These are phyloP conservation scores for Capronia americana DNA, from an alignment of 2,329 filamentous ascomycete species.

Conservation along the genomic window DNA sequence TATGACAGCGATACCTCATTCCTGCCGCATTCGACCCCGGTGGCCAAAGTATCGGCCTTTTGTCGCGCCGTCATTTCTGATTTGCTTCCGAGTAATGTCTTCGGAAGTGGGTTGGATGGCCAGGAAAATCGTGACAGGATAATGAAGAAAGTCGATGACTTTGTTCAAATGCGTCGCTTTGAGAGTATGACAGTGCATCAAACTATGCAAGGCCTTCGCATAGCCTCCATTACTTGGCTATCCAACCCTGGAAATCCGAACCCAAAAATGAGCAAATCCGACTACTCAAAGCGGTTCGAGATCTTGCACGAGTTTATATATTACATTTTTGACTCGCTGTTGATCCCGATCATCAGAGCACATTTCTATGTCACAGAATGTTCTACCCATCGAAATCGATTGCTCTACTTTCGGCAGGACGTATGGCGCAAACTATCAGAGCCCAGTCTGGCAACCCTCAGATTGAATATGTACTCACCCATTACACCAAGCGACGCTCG, in stretches of 20 bases:
- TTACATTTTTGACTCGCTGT: slow-evolving; percentile 87
- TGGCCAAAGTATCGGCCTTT: slow-evolving; percentile 78
- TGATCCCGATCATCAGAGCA: slow-evolving; percentile 83
- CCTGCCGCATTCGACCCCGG: slow-evolving; percentile 62
- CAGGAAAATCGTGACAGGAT: slow-evolving; percentile 67
- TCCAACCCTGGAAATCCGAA: slow-evolving; percentile 54
- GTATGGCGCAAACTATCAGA: slow-evolving; percentile 80
- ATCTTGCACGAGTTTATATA: slow-evolving; percentile 86
- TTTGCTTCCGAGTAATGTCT: slow-evolving; percentile 76
- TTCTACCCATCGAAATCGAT: slow-evolving; percentile 74
- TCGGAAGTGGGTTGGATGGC: slow-evolving; percentile 65
- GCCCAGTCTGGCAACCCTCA: slow-evolving; percentile 72
- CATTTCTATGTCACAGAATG: slow-evolving; percentile 97
- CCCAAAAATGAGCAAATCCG: slow-evolving; percentile 70
- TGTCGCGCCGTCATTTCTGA: slow-evolving; percentile 76
- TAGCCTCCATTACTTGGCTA: slow-evolving; percentile 76
- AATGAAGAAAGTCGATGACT: slow-evolving; percentile 74
- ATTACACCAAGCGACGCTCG: slow-evolving; percentile 65
- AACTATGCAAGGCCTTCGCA: slow-evolving; percentile 75
- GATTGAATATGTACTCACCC: slow-evolving; percentile 77
- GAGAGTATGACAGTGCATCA: slow-evolving; percentile 83
- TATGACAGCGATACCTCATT: slow-evolving; percentile 29
- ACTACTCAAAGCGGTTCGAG: slow-evolving; percentile 76
- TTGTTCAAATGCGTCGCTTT: slow-evolving; percentile 77
- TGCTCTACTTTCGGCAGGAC: slow-evolving; percentile 96